Percentiles rank a stretch among this genome's conserved stretches.
These are phyloP conservation scores for Phytophthora pluvialis DNA, from an alignment of 352 stramenopile genomes.

Conservation along the genomic window DNA sequence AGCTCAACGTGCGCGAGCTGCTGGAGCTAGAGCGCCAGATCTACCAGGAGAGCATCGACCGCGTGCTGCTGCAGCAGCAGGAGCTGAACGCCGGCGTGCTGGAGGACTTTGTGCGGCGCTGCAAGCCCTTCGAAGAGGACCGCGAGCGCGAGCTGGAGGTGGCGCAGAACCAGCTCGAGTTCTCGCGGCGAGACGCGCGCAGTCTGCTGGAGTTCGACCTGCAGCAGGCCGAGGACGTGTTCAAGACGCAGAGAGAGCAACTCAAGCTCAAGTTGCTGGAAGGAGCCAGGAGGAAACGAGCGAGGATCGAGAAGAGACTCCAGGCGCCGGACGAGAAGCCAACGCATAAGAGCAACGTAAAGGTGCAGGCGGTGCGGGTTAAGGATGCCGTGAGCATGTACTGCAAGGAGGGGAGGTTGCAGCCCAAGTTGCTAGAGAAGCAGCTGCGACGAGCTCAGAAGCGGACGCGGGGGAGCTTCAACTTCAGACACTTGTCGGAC, in stretches of 20 bases:
- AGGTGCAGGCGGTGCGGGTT: neutral
- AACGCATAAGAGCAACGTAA: conserved; percentile 23
- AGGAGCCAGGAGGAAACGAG: conserved; percentile 50
- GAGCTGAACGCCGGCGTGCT: conserved; percentile 53
- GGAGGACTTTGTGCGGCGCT: conserved; percentile 69
- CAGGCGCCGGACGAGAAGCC: conserved; percentile 54
- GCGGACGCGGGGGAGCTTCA: conserved; percentile 48
- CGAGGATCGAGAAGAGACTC: conserved; percentile 76
- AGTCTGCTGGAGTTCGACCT: conserved; percentile 81
- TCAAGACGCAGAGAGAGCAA: conserved; percentile 46
- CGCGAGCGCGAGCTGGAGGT: conserved; percentile 53
- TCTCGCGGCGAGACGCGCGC: conserved; percentile 59
- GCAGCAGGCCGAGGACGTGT: conserved; percentile 73
- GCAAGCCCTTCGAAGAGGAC: conserved; percentile 62
- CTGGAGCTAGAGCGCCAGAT: conserved; percentile 83
- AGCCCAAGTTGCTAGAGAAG: conserved; percentile 22
- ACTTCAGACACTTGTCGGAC: conserved; percentile 62
- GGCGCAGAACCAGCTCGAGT: conserved; percentile 55
- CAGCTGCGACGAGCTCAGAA: conserved; percentile 38
- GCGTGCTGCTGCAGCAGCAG: conserved; percentile 53
- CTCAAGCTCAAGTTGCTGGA: conserved; percentile 46
- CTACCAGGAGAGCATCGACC: conserved; percentile 86
- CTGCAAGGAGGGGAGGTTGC: conserved; percentile 1
- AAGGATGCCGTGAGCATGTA: too few relatives aligned
- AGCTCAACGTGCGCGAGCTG: conserved; percentile 72